These are phyloP conservation scores for Penicillium steckii DNA, from an alignment of 495 filamentous ascomycete species.

Conservation along the genomic window DNA sequence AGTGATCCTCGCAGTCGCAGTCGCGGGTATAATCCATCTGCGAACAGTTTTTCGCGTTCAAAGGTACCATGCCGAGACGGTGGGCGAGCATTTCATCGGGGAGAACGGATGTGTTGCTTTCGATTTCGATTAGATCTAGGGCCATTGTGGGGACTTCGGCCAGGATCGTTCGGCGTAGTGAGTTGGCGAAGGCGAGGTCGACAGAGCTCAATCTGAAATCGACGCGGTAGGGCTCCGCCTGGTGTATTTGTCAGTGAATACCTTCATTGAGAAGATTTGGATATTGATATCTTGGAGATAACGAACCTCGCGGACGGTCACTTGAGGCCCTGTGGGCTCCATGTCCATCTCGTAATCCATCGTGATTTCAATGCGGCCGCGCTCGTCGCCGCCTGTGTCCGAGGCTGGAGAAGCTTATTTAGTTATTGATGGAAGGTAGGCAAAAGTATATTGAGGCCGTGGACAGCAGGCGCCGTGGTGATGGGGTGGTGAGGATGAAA, in stretches of 20 bases:
- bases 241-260: conserved; percentile 8
- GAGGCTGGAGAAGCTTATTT: conserved; percentile 6
- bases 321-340: conserved; percentile 63
- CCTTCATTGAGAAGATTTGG: too few relatives aligned
- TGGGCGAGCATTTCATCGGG: conserved; percentile 95
- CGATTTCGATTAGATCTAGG: conserved; percentile 91
- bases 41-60: conserved; percentile 81
- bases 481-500: conserved; percentile 5
- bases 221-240: conserved; percentile 70
- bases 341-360: conserved; percentile 74
- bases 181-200: conserved; percentile 90
- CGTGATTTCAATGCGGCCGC: conserved; percentile 25
- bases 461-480: neutral
- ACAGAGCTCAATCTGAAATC: conserved; percentile 80
- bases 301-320: conserved; percentile 68
- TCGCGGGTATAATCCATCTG: conserved; percentile 85
- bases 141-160: conserved; percentile 94
- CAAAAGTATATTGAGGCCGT: neutral
- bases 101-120: conserved; percentile 89
- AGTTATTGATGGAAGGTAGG: neutral
- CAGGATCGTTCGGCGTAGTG: conserved; percentile 86
- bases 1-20: conserved; percentile 93
- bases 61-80: conserved; percentile 86
- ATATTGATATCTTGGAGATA: too few relatives aligned
- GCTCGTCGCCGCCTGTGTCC: conserved; percentile 20